Evolutionary conservation across 257 asterid species (phyloP), one percentile per base, ranked within the genome.

Genomic region (Fraxinus cuspidata): DNA sequence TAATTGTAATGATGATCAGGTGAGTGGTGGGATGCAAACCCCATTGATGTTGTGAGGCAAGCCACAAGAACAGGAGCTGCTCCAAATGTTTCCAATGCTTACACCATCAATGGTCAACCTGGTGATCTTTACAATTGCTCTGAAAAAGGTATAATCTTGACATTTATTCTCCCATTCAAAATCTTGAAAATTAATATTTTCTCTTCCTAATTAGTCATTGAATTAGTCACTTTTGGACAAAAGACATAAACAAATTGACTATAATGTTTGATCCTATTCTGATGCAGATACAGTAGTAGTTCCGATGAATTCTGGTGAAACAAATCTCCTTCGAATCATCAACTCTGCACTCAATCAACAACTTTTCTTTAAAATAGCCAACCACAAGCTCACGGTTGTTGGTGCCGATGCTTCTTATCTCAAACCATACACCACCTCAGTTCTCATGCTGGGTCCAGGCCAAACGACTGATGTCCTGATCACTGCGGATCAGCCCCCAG

Each of bases 401-500:
- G 97, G 89, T 42, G 97, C 99, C 2, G 99, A 94, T 29, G 97
- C 97, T 74, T 88, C 94, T 0, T 92, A 92, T 56, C 81, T 88
- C 13, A 94, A 90, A 78, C 97, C 99, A 74, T 92, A 90, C 85
- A 90, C 89, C 75, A 91, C 99, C 81, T 84, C 94, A 8, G 91
- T 90, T 65, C 75, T 94, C 83, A 91, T 94, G 99, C 88, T 94
- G 21, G 99, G 99, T 3, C 99, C 99, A 0, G 99, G 99, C n/a
- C 96, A 94, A 63, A 94, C 99, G 27, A 94, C 99, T 1, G 97
- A 94, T 70, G 98, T 94, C 64, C 90, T 94, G 3, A 81, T 94
- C 80, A 90, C 89, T 0, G 87, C 93, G 9, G 78, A 92, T 69
- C 98, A 92, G 79, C 86, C 88, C 9, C 93, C 99, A 0, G 84